phyloP scores from a whole-genome alignment of 108 stramenopile genomes.

The Conticribra weissflogii region DNA sequence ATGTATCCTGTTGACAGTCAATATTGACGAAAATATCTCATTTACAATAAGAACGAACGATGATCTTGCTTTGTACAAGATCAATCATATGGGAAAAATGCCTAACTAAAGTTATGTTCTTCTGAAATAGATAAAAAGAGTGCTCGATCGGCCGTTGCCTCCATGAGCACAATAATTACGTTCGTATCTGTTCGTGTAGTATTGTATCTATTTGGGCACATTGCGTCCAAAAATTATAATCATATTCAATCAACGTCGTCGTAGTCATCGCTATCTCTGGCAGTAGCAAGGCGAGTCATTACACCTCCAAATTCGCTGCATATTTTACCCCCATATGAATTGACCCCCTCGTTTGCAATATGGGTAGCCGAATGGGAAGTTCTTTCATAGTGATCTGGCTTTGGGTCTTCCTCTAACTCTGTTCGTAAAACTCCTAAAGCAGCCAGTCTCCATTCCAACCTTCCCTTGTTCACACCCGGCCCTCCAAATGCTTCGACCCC shows the following conservation, averaged over 20 bases:
- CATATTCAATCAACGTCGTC: constrained; percentile 28
- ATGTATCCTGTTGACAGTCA: too few relatives aligned
- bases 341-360: neutral
- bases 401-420: constrained; percentile 45
- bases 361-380: neutral
- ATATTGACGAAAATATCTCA: too few relatives aligned
- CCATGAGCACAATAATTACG: neutral
- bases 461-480: constrained; percentile 26
- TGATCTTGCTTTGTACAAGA: too few relatives aligned
- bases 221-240: too few relatives aligned
- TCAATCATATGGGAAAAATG: too few relatives aligned
- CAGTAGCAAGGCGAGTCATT: constrained; percentile 11
- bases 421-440: constrained; percentile 53
- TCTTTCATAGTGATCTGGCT: constrained; percentile 1
- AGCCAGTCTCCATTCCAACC: constrained; percentile 60
- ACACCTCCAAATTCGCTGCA: neutral
- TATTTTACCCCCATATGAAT: neutral
- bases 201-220: too few relatives aligned
- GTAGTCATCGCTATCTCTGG: constrained; percentile 25
- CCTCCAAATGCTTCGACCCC: constrained; percentile 46
- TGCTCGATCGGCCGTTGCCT: too few relatives aligned
- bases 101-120: too few relatives aligned
- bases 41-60: too few relatives aligned
- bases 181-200: too few relatives aligned
- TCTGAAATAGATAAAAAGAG: too few relatives aligned